Percentiles rank a stretch among this genome's conserved stretches.
These are phyloP conservation scores for Geosmithia morbida DNA, from an alignment of 2,329 filamentous ascomycete genomes.

Conservation along the genomic window DNA sequence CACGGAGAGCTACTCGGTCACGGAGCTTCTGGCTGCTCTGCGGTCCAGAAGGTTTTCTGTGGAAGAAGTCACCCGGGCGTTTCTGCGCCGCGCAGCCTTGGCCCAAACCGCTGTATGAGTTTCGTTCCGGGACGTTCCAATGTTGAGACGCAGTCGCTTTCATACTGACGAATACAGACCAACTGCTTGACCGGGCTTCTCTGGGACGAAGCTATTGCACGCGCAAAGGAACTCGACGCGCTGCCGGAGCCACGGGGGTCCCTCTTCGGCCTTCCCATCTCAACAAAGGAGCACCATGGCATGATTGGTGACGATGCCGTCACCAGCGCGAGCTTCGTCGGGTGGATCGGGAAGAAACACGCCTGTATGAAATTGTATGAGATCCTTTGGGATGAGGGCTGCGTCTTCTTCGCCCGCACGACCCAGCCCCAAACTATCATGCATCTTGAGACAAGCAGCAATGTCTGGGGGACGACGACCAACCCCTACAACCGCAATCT, in stretches of 20 bases:
- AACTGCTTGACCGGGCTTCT: conserved; percentile 32
- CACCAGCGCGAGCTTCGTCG: conserved; percentile 33
- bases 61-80: conserved; percentile 4
- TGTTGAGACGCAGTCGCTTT: no score
- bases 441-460: conserved; percentile 30
- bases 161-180: conserved; percentile 7
- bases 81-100: conserved; percentile 4
- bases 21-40: conserved; percentile 1
- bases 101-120: conserved; percentile 4
- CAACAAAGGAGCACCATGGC: conserved; percentile 24
- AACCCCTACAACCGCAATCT: conserved; percentile 48
- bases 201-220: conserved; percentile 28
- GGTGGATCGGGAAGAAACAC: conserved; percentile 35
- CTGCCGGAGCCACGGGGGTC: conserved; percentile 23
- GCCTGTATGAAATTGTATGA: conserved; percentile 39
- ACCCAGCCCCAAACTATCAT: conserved; percentile 45
- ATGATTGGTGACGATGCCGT: conserved; percentile 15
- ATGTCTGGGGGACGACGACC: conserved; percentile 45
- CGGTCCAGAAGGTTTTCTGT: conserved; percentile 1
- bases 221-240: conserved; percentile 28
- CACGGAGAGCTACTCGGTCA: conserved; percentile 1
- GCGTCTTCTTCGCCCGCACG: conserved; percentile 53
- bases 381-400: conserved; percentile 42
- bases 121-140: no score
- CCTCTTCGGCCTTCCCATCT: conserved; percentile 46